These are phyloP conservation scores for Spongospora subterranea DNA, from an alignment of 208 protist genomes.

Conservation along the genomic window DNA sequence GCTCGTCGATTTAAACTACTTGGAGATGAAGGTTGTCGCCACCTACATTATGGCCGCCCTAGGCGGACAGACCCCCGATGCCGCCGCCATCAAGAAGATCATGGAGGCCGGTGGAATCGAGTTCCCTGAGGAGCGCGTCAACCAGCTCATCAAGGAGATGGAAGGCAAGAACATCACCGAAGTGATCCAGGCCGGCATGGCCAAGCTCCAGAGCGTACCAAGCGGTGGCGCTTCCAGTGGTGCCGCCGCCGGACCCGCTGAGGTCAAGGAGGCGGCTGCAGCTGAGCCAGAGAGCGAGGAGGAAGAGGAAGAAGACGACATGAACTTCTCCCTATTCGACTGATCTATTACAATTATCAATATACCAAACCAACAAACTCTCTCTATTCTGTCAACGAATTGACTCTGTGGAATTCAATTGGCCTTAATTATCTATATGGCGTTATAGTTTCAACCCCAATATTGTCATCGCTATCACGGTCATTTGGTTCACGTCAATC, in stretches of 20 bases:
- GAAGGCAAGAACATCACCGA: constrained; percentile 69
- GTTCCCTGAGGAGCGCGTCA: constrained; percentile 71
- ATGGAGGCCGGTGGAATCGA: constrained; percentile 75
- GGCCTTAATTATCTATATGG: too few relatives aligned
- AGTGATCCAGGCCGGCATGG: constrained; percentile 76
- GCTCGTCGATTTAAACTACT: constrained; percentile 47
- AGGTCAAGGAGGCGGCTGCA: constrained; percentile 4
- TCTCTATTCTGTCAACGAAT: too few relatives aligned
- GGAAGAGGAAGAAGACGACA: constrained; percentile 75
- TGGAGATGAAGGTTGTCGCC: constrained; percentile 67
- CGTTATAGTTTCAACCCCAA: too few relatives aligned
- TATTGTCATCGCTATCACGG: too few relatives aligned
- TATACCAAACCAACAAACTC: too few relatives aligned
- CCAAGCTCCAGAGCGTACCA: constrained; percentile 72
- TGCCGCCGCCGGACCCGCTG: constrained; percentile 65
- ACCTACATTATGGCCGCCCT: constrained; percentile 81
- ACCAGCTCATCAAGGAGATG: constrained; percentile 67
- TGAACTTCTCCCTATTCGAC: background rate
- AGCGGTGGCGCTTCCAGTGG: constrained; percentile 67
- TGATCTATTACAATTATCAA: background rate
- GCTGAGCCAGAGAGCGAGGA: constrained; percentile 68
- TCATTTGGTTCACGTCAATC: too few relatives aligned
- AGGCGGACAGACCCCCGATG: constrained; percentile 73
- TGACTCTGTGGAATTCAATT: too few relatives aligned
- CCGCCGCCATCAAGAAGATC: constrained; percentile 76